Evolutionary conservation across 2,329 filamentous ascomycete genomes (phyloP).

Genomic region (Paecilomyces fulvus): DNA sequence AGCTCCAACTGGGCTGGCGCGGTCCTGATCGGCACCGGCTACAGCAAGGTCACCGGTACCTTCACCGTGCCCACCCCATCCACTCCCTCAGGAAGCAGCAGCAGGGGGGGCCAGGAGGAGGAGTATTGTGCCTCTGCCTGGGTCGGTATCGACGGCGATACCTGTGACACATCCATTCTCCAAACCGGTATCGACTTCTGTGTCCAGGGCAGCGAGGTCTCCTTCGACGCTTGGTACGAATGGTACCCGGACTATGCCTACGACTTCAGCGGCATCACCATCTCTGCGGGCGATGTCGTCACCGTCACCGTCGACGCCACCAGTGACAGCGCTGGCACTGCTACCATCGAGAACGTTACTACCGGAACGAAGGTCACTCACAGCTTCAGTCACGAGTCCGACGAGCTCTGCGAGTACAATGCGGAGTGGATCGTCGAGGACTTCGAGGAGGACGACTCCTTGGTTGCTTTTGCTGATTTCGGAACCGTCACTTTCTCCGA

Average conservation of each 20-base stretch:
- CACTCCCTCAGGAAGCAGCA: slow-evolving; percentile 23
- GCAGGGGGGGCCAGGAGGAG: too few species aligned
- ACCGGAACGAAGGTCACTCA: slow-evolving; percentile 45
- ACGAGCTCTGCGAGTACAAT: slow-evolving; percentile 44
- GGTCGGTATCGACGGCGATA: slow-evolving; percentile 55
- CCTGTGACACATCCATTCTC: slow-evolving; percentile 44
- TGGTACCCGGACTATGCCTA: slow-evolving; percentile 51
- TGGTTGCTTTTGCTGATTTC: slow-evolving; percentile 42
- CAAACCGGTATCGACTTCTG: slow-evolving; percentile 51
- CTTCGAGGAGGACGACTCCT: slow-evolving; percentile 27
- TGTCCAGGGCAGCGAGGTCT: slow-evolving; percentile 30
- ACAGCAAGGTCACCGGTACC: slow-evolving; percentile 45
- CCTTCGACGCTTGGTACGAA: slow-evolving; percentile 51
- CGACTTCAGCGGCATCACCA: slow-evolving; percentile 40
- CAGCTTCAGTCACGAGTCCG: slow-evolving; percentile 36
- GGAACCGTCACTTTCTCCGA: slow-evolving; percentile 40
- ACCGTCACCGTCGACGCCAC: slow-evolving; percentile 34
- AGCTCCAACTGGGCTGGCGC: slow-evolving; percentile 52
- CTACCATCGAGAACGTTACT: slow-evolving; percentile 42
- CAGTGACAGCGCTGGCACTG: slow-evolving; percentile 34
- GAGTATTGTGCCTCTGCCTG: slow-evolving; percentile 44
- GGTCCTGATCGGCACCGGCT: slow-evolving; percentile 43
- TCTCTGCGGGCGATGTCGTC: slow-evolving; percentile 37
- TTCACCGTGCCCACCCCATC: slow-evolving; percentile 45
- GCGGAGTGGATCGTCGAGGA: slow-evolving; percentile 58